phyloP scores from a whole-genome alignment of 345 rosid species.

The Brassica carinata region DNA sequence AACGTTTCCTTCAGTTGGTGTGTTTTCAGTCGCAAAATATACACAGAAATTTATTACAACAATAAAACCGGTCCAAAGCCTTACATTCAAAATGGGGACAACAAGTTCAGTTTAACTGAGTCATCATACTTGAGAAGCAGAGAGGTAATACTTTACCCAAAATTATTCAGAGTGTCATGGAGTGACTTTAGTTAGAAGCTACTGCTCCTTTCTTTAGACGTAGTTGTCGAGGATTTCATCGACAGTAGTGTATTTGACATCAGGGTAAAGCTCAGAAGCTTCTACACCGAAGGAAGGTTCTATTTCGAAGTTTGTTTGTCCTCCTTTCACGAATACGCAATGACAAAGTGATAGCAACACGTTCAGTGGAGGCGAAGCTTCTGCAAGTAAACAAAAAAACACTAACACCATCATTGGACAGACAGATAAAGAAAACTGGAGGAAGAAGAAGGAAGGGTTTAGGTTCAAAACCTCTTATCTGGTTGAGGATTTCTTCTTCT shows the following conservation, averaged over 20 bases:
- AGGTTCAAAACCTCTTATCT: conserved; percentile 45
- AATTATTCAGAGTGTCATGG: not conserved
- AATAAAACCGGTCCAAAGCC: not conserved
- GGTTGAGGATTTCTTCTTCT: conserved; percentile 56
- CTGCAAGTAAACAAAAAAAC: conserved; percentile 28
- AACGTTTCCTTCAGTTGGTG: not conserved
- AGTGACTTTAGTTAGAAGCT: not conserved
- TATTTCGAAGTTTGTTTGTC: conserved; percentile 51
- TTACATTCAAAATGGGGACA: not conserved
- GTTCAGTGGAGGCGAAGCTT: conserved; percentile 42
- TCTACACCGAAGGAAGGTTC: conserved; percentile 55
- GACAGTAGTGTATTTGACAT: conserved; percentile 53
- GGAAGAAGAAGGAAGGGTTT: not conserved
- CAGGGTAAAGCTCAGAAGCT: conserved; percentile 54
- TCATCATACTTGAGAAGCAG: not conserved
- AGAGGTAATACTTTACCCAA: not conserved
- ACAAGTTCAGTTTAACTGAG: not conserved
- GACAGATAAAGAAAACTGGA: not conserved
- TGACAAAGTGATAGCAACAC: conserved; percentile 46
- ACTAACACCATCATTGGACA: not conserved
- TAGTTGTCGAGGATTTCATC: conserved; percentile 50
- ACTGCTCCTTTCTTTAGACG: conserved; percentile 28
- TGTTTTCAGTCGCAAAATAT: not conserved
- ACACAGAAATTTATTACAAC: not conserved
- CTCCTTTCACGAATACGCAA: conserved; percentile 55